Conservation (phyloP, 2,329 filamentous ascomycete genomes). For the Claviceps fusiformis region DNA sequence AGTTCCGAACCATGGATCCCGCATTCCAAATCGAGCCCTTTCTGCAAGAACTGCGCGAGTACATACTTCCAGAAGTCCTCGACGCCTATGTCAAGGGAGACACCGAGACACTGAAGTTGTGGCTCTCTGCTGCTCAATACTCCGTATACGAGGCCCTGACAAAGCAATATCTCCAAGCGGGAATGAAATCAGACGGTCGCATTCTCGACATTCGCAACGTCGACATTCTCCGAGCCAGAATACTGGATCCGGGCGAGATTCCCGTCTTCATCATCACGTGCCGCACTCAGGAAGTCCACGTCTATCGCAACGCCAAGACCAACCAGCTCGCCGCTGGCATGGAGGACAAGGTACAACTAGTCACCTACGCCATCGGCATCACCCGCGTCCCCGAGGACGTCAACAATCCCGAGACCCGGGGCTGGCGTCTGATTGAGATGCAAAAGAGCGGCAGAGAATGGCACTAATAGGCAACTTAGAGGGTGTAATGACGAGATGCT, state of each 20-base stretch:
- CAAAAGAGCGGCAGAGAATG: constrained; percentile 96
- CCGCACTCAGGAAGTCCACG: constrained; percentile 92
- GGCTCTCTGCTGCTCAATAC: constrained; percentile 93
- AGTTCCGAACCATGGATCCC: constrained; percentile 91
- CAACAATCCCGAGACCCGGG: constrained; percentile 89
- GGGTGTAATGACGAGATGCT: background rate
- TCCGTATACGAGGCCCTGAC: constrained; percentile 94
- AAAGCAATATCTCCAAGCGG: constrained; percentile 87
- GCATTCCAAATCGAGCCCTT: constrained; percentile 91
- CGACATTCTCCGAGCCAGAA: constrained; percentile 68
- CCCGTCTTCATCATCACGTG: constrained; percentile 97
- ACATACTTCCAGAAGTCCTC: constrained; percentile 91
- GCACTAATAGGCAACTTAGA: constrained; percentile 26
- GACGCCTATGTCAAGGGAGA: constrained; percentile 98
- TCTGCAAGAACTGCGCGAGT: constrained; percentile 88
- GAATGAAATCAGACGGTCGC: constrained; percentile 85
- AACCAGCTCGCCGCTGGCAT: constrained; percentile 85
- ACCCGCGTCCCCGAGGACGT: constrained; percentile 91
- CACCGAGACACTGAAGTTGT: constrained; percentile 75
- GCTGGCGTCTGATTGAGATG: constrained; percentile 95
- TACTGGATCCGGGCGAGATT: constrained; percentile 74
- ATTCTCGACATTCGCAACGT: constrained; percentile 94
- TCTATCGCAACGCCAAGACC: constrained; percentile 86
- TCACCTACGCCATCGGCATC: constrained; percentile 95
- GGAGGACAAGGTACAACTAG: constrained; percentile 97